Evolutionary conservation across 2,329 filamentous ascomycete genomes (phyloP).

Genomic region (Ophiocordyceps camponoti-leonardi): DNA sequence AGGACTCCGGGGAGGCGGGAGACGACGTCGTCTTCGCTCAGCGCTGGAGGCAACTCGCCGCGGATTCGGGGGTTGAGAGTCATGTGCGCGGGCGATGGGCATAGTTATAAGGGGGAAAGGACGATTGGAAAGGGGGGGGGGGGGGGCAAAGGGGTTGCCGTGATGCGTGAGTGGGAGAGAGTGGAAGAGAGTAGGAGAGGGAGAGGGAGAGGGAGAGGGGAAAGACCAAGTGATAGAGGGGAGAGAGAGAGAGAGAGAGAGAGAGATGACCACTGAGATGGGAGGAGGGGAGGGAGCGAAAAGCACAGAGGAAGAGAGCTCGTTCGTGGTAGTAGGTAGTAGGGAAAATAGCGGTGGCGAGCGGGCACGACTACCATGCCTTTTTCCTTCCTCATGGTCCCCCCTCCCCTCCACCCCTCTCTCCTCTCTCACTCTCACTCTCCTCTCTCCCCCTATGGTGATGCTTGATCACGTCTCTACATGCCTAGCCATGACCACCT

Average conservation of each 20-base stretch:
- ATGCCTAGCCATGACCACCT: background rate
- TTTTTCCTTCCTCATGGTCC: background rate
- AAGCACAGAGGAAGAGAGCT: too few relatives aligned
- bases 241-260: background rate
- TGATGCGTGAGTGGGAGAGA: too few relatives aligned
- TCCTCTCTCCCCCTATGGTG: background rate
- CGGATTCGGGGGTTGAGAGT: conserved; percentile 15
- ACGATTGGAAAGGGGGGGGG: background rate
- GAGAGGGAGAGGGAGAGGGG: background rate
- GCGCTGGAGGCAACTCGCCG: conserved; percentile 8
- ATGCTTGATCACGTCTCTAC: background rate
- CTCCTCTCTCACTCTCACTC: too few relatives aligned
- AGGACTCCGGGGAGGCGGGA: conserved; percentile 17
- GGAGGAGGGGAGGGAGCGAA: too few relatives aligned
- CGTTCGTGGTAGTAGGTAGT: too few relatives aligned
- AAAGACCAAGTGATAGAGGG: background rate
- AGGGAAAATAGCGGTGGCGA: background rate
- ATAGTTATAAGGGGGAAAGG: background rate
- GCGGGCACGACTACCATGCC: background rate
- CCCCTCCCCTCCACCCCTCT: too few relatives aligned
- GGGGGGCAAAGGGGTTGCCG: too few relatives aligned
- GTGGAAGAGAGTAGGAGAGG: background rate
- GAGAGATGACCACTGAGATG: too few relatives aligned
- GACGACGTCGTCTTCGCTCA: conserved; percentile 10
- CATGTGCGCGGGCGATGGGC: conserved; percentile 10